Percentiles rank a stretch among this genome's conserved stretches.
Evolutionary conservation across 371 early-diverging fungal genomes (phyloP).

Genomic region (Lichtheimia corymbifera): DNA sequence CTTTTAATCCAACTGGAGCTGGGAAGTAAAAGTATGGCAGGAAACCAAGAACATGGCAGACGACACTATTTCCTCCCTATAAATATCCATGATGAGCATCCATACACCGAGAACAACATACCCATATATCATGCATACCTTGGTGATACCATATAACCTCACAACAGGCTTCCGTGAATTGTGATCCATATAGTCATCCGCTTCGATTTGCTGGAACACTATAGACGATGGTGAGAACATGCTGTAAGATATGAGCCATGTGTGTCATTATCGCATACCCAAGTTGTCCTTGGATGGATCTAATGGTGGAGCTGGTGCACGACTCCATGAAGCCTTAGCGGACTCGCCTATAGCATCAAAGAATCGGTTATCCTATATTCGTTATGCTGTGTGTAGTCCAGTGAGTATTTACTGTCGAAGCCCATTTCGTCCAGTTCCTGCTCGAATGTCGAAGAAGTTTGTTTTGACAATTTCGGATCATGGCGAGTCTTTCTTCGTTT

Average conservation of each 20-base stretch:
- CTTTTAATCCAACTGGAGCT: slow-evolving; percentile 77
- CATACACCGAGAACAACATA: not conserved
- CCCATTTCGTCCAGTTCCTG: slow-evolving; percentile 13
- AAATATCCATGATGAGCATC: not conserved
- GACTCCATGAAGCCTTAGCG: slow-evolving; percentile 24
- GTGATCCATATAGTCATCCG: slow-evolving; percentile 75
- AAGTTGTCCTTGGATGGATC: slow-evolving; percentile 32
- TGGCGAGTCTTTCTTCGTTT: slow-evolving; percentile 10
- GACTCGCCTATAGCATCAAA: not conserved
- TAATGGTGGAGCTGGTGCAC: slow-evolving; percentile 27
- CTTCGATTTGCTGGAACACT: slow-evolving; percentile 95
- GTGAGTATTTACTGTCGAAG: not conserved
- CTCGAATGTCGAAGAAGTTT: slow-evolving; percentile 14
- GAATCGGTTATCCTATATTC: not conserved
- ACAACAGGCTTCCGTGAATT: slow-evolving; percentile 56
- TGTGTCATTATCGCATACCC: slow-evolving; percentile 19
- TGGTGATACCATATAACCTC: slow-evolving; percentile 89
- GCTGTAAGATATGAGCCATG: too few relatives aligned
- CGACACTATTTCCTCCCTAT: slow-evolving; percentile 81
- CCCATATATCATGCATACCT: slow-evolving; percentile 44
- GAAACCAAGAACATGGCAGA: slow-evolving; percentile 93
- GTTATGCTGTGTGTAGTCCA: too few relatives aligned
- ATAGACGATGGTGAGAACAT: not conserved
- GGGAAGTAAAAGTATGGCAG: slow-evolving; percentile 96
- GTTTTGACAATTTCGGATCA: slow-evolving; percentile 2